Evolutionary conservation across 257 asterid genomes (phyloP), one percentile per base, ranked within the genome.

Genomic region (Eustoma russellianum): DNA sequence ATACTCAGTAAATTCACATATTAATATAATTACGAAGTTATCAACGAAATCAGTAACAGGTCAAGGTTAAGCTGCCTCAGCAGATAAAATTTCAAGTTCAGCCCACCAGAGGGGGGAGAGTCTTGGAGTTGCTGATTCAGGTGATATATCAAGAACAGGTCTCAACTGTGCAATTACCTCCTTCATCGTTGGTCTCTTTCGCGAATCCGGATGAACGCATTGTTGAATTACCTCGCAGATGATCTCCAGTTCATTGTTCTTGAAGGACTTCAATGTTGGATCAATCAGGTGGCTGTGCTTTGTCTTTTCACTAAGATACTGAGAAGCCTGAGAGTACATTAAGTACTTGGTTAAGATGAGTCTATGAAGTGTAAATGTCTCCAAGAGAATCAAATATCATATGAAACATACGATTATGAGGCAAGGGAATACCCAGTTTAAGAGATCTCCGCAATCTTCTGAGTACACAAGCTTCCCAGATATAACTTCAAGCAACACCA

Each of bases 31-130:
- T 24, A 24, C 30, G 30, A 24, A 24, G 30, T 24, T 24, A 4
- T 24, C 30, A 4, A 24, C 30, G 30, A 24, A 24, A 24, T 24
- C 30, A 24, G 3, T 24, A 38, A 38, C 1, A 38, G 4, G 15
- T 38, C 4, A 2, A 9, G 9, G 48, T 78, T 77, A 92, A 69
- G 90, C 67, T 0, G 90, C 84, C 65, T 92, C 97, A 0, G 91
- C 70, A 0, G 97, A 85, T 61, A 88, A 63, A 66, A 92, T 85
- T 81, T 92, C 98, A 13, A 92, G 98, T 72, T 88, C 97, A 44
- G 98, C 98, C 98, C 98, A 92, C 98, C 98, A 88, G 40, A 92
- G 90, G 4, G 98, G 97, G 17, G 95, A 92, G 11, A 80, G 83
- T 62, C 93, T 75, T 6, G 98, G 94, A 16, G 81, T 75, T 12